Base-by-base conservation (phyloP, 2,329 filamentous ascomycete species). In the Coniella vitis region DNA sequence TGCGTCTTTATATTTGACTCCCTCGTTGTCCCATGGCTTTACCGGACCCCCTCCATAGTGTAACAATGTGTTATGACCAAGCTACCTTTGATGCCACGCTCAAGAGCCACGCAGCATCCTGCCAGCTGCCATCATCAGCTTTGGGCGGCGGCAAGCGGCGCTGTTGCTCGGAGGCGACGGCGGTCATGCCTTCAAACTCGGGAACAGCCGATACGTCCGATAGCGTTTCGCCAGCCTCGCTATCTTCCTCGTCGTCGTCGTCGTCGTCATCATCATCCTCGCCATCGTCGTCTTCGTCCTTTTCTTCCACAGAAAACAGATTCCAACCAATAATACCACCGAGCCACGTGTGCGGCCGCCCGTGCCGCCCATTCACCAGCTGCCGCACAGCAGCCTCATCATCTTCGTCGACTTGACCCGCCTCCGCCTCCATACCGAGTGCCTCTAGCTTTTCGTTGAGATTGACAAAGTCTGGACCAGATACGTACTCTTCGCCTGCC, bases 41-140 rank as follows among this genome's bases (percentile, higher is more conserved):
- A n/a, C n/a, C n/a, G n/a, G n/a, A n/a, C n/a, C n/a, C n/a, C n/a
- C n/a, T n/a, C n/a, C n/a, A n/a, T n/a, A n/a, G n/a, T n/a, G n/a
- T n/a, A n/a, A n/a, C n/a, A n/a, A 19, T 39, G 41, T 17, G 22
- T 45, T 35, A 53, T 21, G 51, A 51, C 51, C 51, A 53, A 13
- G 51, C 51, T 10, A 83, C 76, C 58, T 79, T 82, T 21, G 75
- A 74, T 10, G 81, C 82, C 54, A 86, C 79, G 54, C 74, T 82
- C 48, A 86, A 64, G 40, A 86, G 63, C 83, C 82, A 86, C 14
- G 80, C 80, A 21, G 81, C 82, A 63, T 86, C 83, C 50, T 78
- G 73, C 82, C 81, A 85, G 8, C 75, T 75, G 14, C 78, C 79
- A 38, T 78, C 74, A 45, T 83, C 73, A 8, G 71, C 67, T 37